phyloP scores from a whole-genome alignment of 345 rosid species.

The Hibiscus trionum region DNA sequence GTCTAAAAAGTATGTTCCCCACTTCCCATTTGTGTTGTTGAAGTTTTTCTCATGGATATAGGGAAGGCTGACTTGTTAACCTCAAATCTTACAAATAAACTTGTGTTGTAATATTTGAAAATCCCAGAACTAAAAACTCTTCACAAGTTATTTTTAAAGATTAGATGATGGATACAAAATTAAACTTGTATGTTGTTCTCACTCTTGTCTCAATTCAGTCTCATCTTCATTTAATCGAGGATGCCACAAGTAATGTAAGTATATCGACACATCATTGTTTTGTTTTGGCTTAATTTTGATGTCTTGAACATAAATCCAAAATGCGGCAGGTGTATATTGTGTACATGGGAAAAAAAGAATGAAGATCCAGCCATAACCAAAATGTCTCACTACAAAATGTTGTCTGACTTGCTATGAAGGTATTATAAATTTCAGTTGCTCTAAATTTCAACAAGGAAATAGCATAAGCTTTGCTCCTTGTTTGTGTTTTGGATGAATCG shows the following conservation, averaged over 20 bases:
- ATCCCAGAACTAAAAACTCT: neutral
- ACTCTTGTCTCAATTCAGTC: neutral
- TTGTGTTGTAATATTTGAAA: neutral
- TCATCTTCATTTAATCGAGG: neutral
- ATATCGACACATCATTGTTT: neutral
- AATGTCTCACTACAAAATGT: constrained; percentile 27
- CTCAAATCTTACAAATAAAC: neutral
- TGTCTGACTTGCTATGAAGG: constrained; percentile 36
- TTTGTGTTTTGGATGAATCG: neutral
- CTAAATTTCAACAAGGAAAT: neutral
- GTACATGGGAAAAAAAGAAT: constrained; percentile 36
- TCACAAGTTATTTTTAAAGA: neutral
- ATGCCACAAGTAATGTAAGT: constrained; percentile 6
- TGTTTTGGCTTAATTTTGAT: neutral
- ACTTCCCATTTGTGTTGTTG: neutral
- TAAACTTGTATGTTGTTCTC: neutral
- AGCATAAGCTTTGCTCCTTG: neutral
- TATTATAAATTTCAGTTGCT: constrained; percentile 8
- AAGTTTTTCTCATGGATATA: neutral
- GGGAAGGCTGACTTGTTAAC: neutral
- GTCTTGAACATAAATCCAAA: neutral
- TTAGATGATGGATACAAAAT: constrained; percentile 1
- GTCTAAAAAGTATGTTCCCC: neutral
- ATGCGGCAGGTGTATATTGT: constrained; percentile 30
- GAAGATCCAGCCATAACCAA: constrained; percentile 32